A percentile compares a stretch with the other conserved stretches of the same genome.
phyloP scores from a whole-genome alignment of 495 filamentous ascomycete species.

The Annulohypoxylon nitens region DNA sequence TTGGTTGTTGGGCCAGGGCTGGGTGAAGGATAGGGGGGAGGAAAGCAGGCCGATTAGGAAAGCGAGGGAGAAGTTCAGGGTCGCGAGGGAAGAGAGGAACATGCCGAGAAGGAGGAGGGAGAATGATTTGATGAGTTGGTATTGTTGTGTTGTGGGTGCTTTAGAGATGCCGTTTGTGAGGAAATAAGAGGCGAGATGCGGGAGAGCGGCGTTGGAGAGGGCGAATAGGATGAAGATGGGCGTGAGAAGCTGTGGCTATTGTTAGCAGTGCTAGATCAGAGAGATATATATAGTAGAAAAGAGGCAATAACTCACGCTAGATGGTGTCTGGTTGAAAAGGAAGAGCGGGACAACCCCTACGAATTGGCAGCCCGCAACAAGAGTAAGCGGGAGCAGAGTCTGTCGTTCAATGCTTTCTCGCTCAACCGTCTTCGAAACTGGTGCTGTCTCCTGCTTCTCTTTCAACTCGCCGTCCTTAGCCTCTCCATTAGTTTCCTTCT shows the following conservation, averaged over 20 bases:
- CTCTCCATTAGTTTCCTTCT: conserved; percentile 36
- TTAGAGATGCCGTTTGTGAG: conserved; percentile 52
- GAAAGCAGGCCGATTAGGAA: conserved; percentile 86
- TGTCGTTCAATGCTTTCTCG: conserved; percentile 80
- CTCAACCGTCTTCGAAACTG: conserved; percentile 62
- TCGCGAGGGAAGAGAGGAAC: conserved; percentile 91
- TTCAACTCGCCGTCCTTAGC: conserved; percentile 16
- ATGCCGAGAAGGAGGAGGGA: conserved; percentile 92
- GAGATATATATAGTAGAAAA: conserved; percentile 7
- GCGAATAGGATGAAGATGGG: conserved; percentile 70
- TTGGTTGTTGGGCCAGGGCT: conserved; percentile 58
- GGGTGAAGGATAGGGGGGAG: conserved; percentile 79
- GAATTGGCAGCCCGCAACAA: conserved; percentile 79
- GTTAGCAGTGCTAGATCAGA: conserved; percentile 19
- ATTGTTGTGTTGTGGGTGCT: conserved; percentile 73
- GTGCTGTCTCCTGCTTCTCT: conserved; percentile 27
- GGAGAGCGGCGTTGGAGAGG: conserved; percentile 69
- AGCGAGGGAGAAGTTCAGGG: conserved; percentile 94
- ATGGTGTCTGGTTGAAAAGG: conserved; percentile 81
- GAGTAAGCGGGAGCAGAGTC: conserved; percentile 79
- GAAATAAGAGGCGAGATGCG: conserved; percentile 66
- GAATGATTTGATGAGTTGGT: conserved; percentile 86
- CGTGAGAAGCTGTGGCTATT: conserved; percentile 65
- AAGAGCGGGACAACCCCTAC: conserved; percentile 87
- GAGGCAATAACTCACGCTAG: conserved; percentile 66